Base-by-base conservation (phyloP, 441 rosid genomes). In the Populus trichocarpa region DNA sequence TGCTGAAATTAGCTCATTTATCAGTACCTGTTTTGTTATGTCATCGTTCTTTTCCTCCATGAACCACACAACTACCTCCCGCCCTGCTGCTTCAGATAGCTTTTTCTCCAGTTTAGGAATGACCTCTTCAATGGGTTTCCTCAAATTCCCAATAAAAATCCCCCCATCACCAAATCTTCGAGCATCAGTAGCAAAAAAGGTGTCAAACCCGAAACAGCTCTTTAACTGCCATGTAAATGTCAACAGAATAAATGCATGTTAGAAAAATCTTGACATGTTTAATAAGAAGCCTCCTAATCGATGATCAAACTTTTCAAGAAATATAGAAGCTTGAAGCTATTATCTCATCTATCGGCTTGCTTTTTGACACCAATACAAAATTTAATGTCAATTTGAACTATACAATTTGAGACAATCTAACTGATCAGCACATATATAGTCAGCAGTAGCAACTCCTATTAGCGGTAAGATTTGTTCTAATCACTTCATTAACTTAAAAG, bases 111-210 rank as follows among this genome's bases (percentile, higher is more conserved):
- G 85, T 82, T 84, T 84, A 4, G 96, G 98, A 73, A 92, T 87
- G 69, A 87, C 98, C 69, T 95, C 98, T 25, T 92, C 93, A 40
- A 95, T 82, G 4, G 99, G 96, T 71, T 77, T 92, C 77, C 94
- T 84, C 75, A 95, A 86, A 83, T 93, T 95, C 42, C 99, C 97
- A 74, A 95, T 84, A 81, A 91, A 95, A 73, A 95, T 92, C 1
- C 99, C 99, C 11, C 99, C 99, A 87, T 93, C 99, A 73, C 97
- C 99, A 75, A 95, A 95, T 77, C 99, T 88, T 83, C 99, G 89
- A 79, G 88, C 96, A 81, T 93, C 97, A 20, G 98, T 93, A 1
- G 98, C 95, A 38, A 91, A 95, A 79, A 95, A 95, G 14, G 97
- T 92, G 82, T 93, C 89, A 28, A 93, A 93, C 6, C 99, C 97